Conservation (phyloP, 192 early-diverging fungal species). For the Backusella australiensis region DNA sequence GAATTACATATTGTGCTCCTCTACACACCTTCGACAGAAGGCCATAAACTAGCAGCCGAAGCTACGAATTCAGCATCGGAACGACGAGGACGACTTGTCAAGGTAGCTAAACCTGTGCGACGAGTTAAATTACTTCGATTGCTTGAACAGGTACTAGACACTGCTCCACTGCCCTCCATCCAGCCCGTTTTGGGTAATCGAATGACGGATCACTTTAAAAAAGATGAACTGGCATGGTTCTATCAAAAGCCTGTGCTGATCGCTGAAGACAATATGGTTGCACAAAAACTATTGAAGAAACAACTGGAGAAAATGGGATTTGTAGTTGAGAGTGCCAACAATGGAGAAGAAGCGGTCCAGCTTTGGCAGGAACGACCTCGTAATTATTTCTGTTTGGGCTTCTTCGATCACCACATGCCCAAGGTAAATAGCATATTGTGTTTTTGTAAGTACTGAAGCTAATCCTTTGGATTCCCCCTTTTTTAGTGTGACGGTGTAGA, state of each 20-base stretch:
- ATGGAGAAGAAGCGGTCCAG: constrained; percentile 43
- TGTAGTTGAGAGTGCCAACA: constrained; percentile 44
- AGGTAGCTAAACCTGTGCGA: constrained; percentile 42
- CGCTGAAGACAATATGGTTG: constrained; percentile 50
- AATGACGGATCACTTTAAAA: constrained; percentile 34
- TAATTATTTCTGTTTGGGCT: constrained; percentile 41
- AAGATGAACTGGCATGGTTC: constrained; percentile 38
- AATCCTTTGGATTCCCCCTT: not conserved
- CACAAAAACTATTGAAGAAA: constrained; percentile 41
- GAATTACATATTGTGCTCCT: constrained; percentile 28
- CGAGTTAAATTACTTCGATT: constrained; percentile 41
- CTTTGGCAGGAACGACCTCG: constrained; percentile 37
- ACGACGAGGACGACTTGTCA: constrained; percentile 27
- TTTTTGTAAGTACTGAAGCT: too few relatives aligned
- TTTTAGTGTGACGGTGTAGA: constrained; percentile 48
- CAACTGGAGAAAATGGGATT: constrained; percentile 46
- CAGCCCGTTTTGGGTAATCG: constrained; percentile 28
- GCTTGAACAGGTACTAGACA: constrained; percentile 39
- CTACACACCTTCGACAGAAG: constrained; percentile 26
- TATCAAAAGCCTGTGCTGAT: constrained; percentile 42
- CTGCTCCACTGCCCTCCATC: constrained; percentile 4
- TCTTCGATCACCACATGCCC: constrained; percentile 57
- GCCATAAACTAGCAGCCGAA: constrained; percentile 23
- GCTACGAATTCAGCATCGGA: constrained; percentile 17
- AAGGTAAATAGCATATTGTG: constrained; percentile 29